Evolutionary conservation across 192 early-diverging fungal species (phyloP), one percentile per base, ranked within the genome.

Genomic region (Entomortierella lignicola): DNA sequence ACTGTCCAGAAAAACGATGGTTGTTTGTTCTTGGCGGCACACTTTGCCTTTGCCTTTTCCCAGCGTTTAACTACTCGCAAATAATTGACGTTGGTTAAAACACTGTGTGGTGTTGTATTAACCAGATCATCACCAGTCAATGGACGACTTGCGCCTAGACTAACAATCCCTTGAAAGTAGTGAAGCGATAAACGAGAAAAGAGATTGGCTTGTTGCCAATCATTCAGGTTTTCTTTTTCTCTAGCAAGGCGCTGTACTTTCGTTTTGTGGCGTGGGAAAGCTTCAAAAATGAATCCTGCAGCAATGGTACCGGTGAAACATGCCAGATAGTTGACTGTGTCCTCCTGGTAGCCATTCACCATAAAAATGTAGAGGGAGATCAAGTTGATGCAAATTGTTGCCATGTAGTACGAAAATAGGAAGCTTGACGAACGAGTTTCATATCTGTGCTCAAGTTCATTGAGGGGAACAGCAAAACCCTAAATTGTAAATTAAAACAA

Each of bases 1-100:
- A 63, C 61, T 0, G 74, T 29, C 74, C 74, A 69, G 0, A 77
- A 27, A 39, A 77, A 69, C 1, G 66, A 69, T 12, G 72, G 63
- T 13, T 56, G 29, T 25, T 58, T 61, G 12, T 54, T 29, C 17
- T 51, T 57, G 0, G 1, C 29, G 18, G 42, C 55, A 20, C 21
- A 42, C 1, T 31, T 21, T 13, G 42, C 37, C 54, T 64, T 69
- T 20, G 43, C 34, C 10, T 59, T 5, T 8, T 63, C 55, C 74
- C 74, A 77, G 8, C 17, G n/a, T 4, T 55, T 15, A 0, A 32
- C 50, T 0, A 77, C 23, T 5, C 10, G 60, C 2, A 59, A 21
- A 21, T 64, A 69, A 31, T 68, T 69, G 23, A 54, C 44, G 18
- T 69, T 39, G 1, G 74, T 77, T 7, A 27, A 1, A 25, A 77